These are phyloP conservation scores for Yamadazyma paraphyllophila DNA, from an alignment of 805 yeast species.

Conservation along the genomic window DNA sequence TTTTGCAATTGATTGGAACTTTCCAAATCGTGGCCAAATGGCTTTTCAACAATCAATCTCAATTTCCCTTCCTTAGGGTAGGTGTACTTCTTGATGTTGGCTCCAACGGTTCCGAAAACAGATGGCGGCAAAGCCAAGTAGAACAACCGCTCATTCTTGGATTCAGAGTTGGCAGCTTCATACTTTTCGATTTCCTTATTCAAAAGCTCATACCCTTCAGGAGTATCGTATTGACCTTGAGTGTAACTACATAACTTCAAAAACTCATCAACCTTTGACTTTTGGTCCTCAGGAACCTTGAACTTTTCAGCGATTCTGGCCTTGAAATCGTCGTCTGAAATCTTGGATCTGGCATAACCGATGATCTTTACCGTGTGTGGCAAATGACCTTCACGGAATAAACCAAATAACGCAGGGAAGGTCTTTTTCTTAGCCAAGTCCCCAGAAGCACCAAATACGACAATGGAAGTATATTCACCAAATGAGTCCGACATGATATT, in stretches of 20 bases:
- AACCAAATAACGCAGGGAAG: constrained; percentile 80
- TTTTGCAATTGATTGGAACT: constrained; percentile 75
- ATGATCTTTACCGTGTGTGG: constrained; percentile 69
- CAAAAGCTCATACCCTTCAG: constrained; percentile 68
- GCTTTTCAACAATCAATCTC: constrained; percentile 91
- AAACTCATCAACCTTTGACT: constrained; percentile 57
- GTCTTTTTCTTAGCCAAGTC: constrained; percentile 95
- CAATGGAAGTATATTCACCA: constrained; percentile 66
- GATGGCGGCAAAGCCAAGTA: constrained; percentile 95
- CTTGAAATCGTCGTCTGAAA: constrained; percentile 65
- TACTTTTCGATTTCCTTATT: constrained; percentile 53
- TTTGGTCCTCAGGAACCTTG: constrained; percentile 46
- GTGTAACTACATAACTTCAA: constrained; percentile 64
- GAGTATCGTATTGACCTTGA: constrained; percentile 75
- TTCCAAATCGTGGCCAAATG: constrained; percentile 90
- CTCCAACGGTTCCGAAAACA: constrained; percentile 78
- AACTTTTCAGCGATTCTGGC: constrained; percentile 64
- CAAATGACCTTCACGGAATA: constrained; percentile 63
- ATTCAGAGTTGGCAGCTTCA: constrained; percentile 48
- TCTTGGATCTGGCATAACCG: constrained; percentile 88
- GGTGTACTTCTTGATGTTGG: constrained; percentile 63
- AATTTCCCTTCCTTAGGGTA: constrained; percentile 66
- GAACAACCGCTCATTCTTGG: constrained; percentile 73
- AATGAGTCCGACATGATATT: constrained; percentile 35
- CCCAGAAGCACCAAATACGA: constrained; percentile 93